Conservation (phyloP, 306 rosid species). For the Cicer arietinum region DNA sequence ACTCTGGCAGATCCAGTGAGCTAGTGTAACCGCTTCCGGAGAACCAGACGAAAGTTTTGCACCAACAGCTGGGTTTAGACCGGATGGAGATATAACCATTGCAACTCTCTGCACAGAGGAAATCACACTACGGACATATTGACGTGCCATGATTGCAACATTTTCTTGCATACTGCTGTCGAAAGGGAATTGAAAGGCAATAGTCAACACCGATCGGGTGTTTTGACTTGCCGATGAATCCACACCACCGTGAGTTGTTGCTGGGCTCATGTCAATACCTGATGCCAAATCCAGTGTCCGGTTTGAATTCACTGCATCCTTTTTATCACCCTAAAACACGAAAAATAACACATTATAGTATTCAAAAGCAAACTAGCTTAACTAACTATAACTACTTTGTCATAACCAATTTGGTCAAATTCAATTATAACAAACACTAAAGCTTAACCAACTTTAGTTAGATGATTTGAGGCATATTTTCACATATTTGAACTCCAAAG, state of each 20-base stretch:
- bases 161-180: constrained; percentile 82
- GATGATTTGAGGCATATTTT: too few species aligned
- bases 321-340: constrained; percentile 67
- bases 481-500: too few species aligned
- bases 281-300: constrained; percentile 89
- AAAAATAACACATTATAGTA: background rate
- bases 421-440: too few species aligned
- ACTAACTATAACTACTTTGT: too few species aligned
- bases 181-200: constrained; percentile 95
- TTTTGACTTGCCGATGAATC: constrained; percentile 63
- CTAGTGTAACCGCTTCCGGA: constrained; percentile 86
- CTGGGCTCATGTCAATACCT: constrained; percentile 81
- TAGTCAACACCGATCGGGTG: constrained; percentile 84
- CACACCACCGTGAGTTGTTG: constrained; percentile 51
- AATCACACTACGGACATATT: constrained; percentile 84
- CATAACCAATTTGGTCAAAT: too few species aligned
- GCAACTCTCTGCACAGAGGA: constrained; percentile 97
- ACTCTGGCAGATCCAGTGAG: constrained; percentile 95
- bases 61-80: constrained; percentile 63
- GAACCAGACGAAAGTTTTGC: constrained; percentile 80
- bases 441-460: too few species aligned
- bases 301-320: constrained; percentile 62
- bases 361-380: too few species aligned
- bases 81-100: constrained; percentile 89
- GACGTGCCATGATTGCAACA: constrained; percentile 86